Conservation (phyloP, 805 yeast species). For the Myxozyma sirexii region DNA sequence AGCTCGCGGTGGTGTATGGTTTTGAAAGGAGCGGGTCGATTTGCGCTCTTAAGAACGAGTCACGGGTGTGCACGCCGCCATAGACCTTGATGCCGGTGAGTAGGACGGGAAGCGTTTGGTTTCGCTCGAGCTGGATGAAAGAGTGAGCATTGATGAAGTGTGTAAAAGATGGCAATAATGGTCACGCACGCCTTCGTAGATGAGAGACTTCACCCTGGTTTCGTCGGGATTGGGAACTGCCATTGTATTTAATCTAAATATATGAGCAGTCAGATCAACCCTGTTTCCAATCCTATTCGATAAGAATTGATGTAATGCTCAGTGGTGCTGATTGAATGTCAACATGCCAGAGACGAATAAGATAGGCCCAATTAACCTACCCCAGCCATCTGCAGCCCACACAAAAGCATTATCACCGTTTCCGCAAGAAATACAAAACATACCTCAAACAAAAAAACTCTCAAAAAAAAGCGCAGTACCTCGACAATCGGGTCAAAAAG, state of each 20-base stretch:
- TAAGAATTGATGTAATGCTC: no score
- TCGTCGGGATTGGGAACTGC: slow-evolving; percentile 9
- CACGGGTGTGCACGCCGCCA: slow-evolving; percentile 40
- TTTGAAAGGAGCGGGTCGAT: slow-evolving; percentile 41
- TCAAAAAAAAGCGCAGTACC: no score
- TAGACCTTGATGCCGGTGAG: slow-evolving; percentile 38
- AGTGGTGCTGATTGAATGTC: no score
- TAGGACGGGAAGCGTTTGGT: slow-evolving; percentile 38
- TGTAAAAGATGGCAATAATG: background rate
- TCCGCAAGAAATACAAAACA: no score
- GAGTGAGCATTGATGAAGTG: background rate
- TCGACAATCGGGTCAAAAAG: no score
- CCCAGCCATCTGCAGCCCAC: background rate
- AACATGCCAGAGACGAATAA: no score
- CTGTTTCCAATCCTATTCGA: no score
- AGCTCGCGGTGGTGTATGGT: slow-evolving; percentile 36
- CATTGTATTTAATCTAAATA: background rate
- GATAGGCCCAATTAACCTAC: background rate
- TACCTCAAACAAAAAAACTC: no score
- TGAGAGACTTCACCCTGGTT: slow-evolving; percentile 13
- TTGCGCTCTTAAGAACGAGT: slow-evolving; percentile 40
- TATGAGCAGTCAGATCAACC: background rate
- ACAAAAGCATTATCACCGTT: no score
- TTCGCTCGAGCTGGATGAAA: slow-evolving; percentile 32
- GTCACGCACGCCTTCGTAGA: slow-evolving; percentile 22